Evolutionary conservation across 2,329 filamentous ascomycete species (phyloP), one percentile per base, ranked within the genome.

Genomic region (Aureobasidium sp.): DNA sequence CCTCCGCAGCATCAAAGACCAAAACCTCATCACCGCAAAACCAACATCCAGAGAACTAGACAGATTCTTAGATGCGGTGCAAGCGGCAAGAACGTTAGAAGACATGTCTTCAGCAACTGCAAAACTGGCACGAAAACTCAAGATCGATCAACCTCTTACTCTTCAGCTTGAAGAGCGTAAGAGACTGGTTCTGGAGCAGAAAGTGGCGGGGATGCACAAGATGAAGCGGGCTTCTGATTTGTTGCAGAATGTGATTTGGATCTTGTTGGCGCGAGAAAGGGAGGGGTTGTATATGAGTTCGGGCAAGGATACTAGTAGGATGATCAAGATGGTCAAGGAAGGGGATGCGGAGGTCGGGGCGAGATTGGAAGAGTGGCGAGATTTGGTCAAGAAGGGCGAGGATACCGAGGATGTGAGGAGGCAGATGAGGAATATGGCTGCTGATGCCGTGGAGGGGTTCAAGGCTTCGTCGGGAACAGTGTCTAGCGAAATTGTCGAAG

Each of bases 221-320:
- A 60, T 63, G 55, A 61, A 57, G 19, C 56, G 63, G 17, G 60
- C 59, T 3, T 62, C 61, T 10, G 65, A 68, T 41, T 55, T 68
- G 2, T 55, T 69, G 17, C 66, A 67, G 52, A 64, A 68, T 45
- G 55, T 64, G 2, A 57, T 65, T 14, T 69, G 66, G 66, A 56
- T 68, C 7, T 44, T 66, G 37, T 58, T 67, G 8, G 62, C 64
- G 4, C 54, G 53, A 2, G 19, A 29, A 16, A 27, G 29, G 11
- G 57, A 56, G 8, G 60, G 62, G 0, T 35, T 68, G 19, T 68
- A 63, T 44, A 61, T 68, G 41, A 65, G 63, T 52, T 61, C 63
- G 3, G 66, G 66, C 7, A 67, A 64, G 48, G 66, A 69, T 45
- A 68, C 66, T 3, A 66, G 59, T 19, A 57, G 65, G 37, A 66